phyloP scores from a whole-genome alignment of 1,284 basidiomycete genomes.

The Mrakiaceae sp. region DNA sequence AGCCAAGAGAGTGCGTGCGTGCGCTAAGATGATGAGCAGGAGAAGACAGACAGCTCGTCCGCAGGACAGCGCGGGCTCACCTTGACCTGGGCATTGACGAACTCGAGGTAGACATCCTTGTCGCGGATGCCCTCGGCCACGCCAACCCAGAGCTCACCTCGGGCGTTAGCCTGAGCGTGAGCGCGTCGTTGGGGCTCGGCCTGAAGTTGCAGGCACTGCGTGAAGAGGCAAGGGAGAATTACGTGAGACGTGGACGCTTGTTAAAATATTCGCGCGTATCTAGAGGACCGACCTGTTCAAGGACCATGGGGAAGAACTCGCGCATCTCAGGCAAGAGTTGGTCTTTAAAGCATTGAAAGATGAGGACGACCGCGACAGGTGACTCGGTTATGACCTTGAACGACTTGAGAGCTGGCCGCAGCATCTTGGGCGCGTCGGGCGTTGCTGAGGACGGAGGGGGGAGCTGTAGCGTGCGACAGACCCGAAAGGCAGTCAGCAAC shows the following conservation, averaged over 20 bases:
- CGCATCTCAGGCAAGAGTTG: conserved; percentile 57
- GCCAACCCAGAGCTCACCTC: conserved; percentile 70
- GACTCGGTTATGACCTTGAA: conserved; percentile 95
- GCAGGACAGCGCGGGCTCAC: conserved; percentile 34
- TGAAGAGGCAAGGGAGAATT: background rate
- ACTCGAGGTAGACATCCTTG: conserved; percentile 67
- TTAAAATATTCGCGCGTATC: background rate
- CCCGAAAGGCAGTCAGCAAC: no score
- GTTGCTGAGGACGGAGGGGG: background rate
- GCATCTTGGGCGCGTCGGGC: conserved; percentile 24
- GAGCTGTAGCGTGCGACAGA: background rate
- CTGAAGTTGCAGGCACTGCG: conserved; percentile 56
- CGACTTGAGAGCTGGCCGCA: conserved; percentile 63
- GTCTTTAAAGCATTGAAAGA: conserved; percentile 68
- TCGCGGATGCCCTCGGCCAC: conserved; percentile 67
- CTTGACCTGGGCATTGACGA: conserved; percentile 89
- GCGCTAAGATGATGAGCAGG: background rate
- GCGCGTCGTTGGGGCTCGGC: conserved; percentile 78
- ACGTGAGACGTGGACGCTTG: background rate
- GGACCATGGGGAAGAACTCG: conserved; percentile 60
- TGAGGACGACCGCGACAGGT: conserved; percentile 82
- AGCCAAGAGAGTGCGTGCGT: background rate
- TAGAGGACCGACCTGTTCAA: conserved; percentile 28
- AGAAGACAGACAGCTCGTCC: background rate
- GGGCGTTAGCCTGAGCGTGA: conserved; percentile 65